phyloP scores from a whole-genome alignment of 1,139 yeast genomes.

The Protomyces gravidus region DNA sequence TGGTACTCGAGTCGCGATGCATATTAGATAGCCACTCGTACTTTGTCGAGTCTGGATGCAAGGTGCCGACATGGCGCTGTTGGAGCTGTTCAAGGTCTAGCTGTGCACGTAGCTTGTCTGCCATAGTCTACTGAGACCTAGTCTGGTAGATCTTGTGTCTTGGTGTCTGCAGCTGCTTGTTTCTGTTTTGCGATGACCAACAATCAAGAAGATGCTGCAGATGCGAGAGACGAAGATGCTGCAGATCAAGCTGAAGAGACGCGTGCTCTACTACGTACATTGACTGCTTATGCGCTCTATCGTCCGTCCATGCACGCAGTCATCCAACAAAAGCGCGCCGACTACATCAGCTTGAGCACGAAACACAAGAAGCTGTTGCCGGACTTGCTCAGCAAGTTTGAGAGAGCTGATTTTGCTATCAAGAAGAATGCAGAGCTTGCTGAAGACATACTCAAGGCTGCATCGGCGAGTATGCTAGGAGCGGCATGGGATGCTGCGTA shows the following conservation, averaged over 20 bases:
- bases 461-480: slow-evolving; percentile 8
- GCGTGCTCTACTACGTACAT: slow-evolving; percentile 4
- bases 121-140: too few species aligned
- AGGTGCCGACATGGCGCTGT: slow-evolving; percentile 63
- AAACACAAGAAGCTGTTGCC: slow-evolving; percentile 15
- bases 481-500: not conserved
- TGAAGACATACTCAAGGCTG: slow-evolving; percentile 8
- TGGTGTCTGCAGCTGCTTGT: not conserved
- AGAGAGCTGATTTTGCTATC: slow-evolving; percentile 9
- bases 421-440: slow-evolving; percentile 5
- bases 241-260: not conserved
- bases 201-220: not conserved
- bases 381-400: slow-evolving; percentile 2
- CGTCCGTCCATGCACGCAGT: slow-evolving; percentile 23
- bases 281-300: slow-evolving; percentile 16
- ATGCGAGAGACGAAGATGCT: not conserved
- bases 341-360: slow-evolving; percentile 5
- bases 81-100: slow-evolving; percentile 60
- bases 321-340: slow-evolving; percentile 4
- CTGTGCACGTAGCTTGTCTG: slow-evolving; percentile 47
- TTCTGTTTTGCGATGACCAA: not conserved
- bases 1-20: slow-evolving; percentile 68
- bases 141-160: too few species aligned
- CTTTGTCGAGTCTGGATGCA: slow-evolving; percentile 63
- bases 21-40: slow-evolving; percentile 58